These are phyloP conservation scores for Kuraishia borneana DNA, from an alignment of 805 yeast species.

Conservation along the genomic window DNA sequence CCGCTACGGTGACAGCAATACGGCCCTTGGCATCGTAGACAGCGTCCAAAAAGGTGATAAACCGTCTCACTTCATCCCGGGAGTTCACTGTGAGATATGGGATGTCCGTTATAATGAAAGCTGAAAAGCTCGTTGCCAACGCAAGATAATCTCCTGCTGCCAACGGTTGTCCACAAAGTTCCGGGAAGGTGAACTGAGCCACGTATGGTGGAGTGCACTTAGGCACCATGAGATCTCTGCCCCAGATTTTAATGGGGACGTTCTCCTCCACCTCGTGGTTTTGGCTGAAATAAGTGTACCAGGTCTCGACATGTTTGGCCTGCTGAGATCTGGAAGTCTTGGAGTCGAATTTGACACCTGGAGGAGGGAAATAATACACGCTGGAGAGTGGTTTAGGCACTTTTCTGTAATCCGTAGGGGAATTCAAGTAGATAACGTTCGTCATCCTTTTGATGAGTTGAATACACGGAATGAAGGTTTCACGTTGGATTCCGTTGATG, in stretches of 20 bases:
- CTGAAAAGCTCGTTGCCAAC: slow-evolving; percentile 61
- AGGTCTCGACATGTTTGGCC: slow-evolving; percentile 49
- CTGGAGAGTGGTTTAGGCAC: slow-evolving; percentile 74
- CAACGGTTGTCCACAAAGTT: slow-evolving; percentile 77
- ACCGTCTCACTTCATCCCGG: slow-evolving; percentile 79
- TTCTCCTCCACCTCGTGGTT: slow-evolving; percentile 31
- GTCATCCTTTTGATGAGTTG: slow-evolving; percentile 63
- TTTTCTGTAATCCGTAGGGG: slow-evolving; percentile 91
- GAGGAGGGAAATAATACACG: slow-evolving; percentile 66
- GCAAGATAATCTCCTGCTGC: slow-evolving; percentile 94
- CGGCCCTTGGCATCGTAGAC: slow-evolving; percentile 87
- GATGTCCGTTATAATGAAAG: slow-evolving; percentile 85
- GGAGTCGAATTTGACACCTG: slow-evolving; percentile 44
- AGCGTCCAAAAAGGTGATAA: slow-evolving; percentile 91
- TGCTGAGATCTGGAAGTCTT: slow-evolving; percentile 40
- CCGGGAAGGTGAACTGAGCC: slow-evolving; percentile 81
- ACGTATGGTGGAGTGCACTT: slow-evolving; percentile 65
- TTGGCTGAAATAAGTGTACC: slow-evolving; percentile 76
- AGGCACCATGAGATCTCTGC: slow-evolving; percentile 71
- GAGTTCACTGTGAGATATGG: slow-evolving; percentile 72
- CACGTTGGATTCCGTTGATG: slow-evolving; percentile 88
- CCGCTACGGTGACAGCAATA: slow-evolving; percentile 82
- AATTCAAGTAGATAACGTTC: slow-evolving; percentile 68
- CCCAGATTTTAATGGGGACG: slow-evolving; percentile 63
- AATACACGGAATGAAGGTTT: slow-evolving; percentile 87